Base-by-base conservation (phyloP, 352 stramenopile genomes). In the Vaucheria bursata region DNA sequence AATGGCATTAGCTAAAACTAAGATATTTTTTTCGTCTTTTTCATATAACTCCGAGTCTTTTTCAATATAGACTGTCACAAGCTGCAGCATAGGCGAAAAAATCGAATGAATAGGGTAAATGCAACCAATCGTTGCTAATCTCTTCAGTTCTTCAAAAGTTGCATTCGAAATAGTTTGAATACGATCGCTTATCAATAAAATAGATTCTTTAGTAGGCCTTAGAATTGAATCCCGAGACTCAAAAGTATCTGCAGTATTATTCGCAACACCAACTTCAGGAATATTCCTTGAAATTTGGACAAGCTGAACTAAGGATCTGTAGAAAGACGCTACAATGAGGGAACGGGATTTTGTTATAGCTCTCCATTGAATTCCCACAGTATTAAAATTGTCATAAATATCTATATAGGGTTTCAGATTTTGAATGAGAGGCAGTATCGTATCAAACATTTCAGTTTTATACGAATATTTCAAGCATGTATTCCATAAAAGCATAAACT, bases 401-500 rank as follows among this genome's bases (percentile, higher is more conserved):
- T 31, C 4, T 5, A 32, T 50, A n/a, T 50, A 5, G 67, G 67
- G 12, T 38, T 34, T 18, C 32, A 70, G 38, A 2, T 34, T 36
- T 8, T 45, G 8, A 12, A 70, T 52, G 18, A 79, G 31, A 18
- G 50, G 74, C 2, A 75, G 53, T 2, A 79, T 69, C 1, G 74
- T 79, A 29, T 79, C 74, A 18, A 45, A 39, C 0, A 69, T 49
- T 29, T 29, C 35, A 3, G 70, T 36, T 36, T 71, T 69, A 29
- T 76, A n/a, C 25, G 66, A 65, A 36, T 79, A 79, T 1, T 33
- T 69, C 7, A 79, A 45, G 74, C 74, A 79, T 31, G 25, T 32
- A 7, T 66, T 65, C 74, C 74, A 79, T 7, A 79, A 8, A 65
- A 50, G 66, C 33, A 79, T 45, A 5, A 33, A 31, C 59, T 79